These are phyloP conservation scores for Trichoderma parareesei DNA, from an alignment of 495 filamentous ascomycete genomes.

Conservation along the genomic window DNA sequence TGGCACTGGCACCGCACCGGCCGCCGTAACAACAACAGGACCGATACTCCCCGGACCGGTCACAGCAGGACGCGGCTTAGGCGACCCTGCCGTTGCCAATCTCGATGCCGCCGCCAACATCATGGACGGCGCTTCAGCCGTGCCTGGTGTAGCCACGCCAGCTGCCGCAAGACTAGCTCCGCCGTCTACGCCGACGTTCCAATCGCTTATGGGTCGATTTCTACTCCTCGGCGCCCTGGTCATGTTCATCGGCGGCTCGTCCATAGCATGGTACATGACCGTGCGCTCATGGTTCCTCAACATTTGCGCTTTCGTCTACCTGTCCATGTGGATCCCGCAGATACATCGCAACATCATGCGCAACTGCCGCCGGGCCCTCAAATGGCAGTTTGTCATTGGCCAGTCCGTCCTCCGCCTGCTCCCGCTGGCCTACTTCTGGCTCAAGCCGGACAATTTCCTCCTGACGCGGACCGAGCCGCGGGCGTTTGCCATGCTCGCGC, in stretches of 20 bases:
- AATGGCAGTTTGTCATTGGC: constrained; percentile 81
- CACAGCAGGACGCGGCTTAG: constrained; percentile 37
- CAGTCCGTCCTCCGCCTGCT: constrained; percentile 67
- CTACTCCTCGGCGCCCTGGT: constrained; percentile 61
- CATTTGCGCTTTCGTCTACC: constrained; percentile 57
- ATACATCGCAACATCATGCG: constrained; percentile 84
- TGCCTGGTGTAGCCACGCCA: constrained; percentile 13
- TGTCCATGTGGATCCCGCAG: constrained; percentile 88
- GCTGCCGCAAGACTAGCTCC: constrained; percentile 13
- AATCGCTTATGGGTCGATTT: constrained; percentile 72
- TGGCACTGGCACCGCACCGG: constrained; percentile 19
- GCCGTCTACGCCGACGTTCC: constrained; percentile 39
- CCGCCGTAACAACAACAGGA: neutral
- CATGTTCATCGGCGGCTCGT: constrained; percentile 67
- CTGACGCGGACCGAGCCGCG: constrained; percentile 63
- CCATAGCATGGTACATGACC: constrained; percentile 63
- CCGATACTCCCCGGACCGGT: constrained; percentile 51
- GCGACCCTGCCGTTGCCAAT: constrained; percentile 53
- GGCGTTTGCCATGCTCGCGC: constrained; percentile 53
- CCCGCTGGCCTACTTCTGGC: constrained; percentile 78
- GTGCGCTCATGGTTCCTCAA: constrained; percentile 65
- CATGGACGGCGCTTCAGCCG: constrained; percentile 31
- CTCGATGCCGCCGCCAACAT: constrained; percentile 54
- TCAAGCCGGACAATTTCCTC: constrained; percentile 63
- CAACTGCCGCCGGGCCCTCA: constrained; percentile 80